Evolutionary conservation across 768 basidiomycete species (phyloP).

Genomic region (Harrya chromipes): DNA sequence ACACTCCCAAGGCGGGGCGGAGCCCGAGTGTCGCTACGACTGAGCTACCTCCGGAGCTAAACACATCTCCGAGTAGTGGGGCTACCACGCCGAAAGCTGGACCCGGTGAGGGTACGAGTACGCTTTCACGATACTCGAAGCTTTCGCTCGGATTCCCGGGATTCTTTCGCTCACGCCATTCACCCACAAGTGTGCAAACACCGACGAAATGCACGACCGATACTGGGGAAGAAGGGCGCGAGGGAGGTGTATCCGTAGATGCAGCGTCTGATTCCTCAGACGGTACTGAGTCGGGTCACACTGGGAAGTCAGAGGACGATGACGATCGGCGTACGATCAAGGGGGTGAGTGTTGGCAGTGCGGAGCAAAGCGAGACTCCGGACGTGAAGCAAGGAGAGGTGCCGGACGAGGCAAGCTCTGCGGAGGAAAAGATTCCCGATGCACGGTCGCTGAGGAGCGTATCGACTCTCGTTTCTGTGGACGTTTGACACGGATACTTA

Average conservation of each 20-base stretch:
- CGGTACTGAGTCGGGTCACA: slow-evolving; percentile 1
- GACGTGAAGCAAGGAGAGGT: slow-evolving; percentile 11
- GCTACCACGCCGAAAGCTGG: slow-evolving; percentile 52
- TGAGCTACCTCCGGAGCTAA: slow-evolving; percentile 31
- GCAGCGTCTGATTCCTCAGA: slow-evolving; percentile 7
- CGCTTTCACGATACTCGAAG: slow-evolving; percentile 39
- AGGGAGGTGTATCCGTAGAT: slow-evolving; percentile 14
- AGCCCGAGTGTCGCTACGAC: slow-evolving; percentile 8
- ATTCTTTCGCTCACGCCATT: slow-evolving; percentile 60
- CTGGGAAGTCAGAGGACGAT: slow-evolving; percentile 30
- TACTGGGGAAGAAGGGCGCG: slow-evolving; percentile 17
- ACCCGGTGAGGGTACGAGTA: slow-evolving; percentile 24
- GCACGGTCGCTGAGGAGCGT: slow-evolving; percentile 8
- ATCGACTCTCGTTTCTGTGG: slow-evolving; percentile 21
- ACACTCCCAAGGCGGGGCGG: slow-evolving; percentile 28
- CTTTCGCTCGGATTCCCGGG: slow-evolving; percentile 54
- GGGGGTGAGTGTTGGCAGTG: slow-evolving; percentile 23
- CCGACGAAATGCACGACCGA: slow-evolving; percentile 23
- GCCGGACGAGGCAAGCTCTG: slow-evolving; percentile 6
- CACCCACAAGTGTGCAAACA: slow-evolving; percentile 37
- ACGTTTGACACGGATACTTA: slow-evolving; percentile 14
- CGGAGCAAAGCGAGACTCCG: slow-evolving; percentile 9
- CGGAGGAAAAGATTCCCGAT: slow-evolving; percentile 22
- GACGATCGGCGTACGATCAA: slow-evolving; percentile 44
- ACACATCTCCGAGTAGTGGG: slow-evolving; percentile 52